Evolutionary conservation across 139 green algal genomes (phyloP), one percentile per base, ranked within the genome.

Genomic region (Picochlorum sp.): DNA sequence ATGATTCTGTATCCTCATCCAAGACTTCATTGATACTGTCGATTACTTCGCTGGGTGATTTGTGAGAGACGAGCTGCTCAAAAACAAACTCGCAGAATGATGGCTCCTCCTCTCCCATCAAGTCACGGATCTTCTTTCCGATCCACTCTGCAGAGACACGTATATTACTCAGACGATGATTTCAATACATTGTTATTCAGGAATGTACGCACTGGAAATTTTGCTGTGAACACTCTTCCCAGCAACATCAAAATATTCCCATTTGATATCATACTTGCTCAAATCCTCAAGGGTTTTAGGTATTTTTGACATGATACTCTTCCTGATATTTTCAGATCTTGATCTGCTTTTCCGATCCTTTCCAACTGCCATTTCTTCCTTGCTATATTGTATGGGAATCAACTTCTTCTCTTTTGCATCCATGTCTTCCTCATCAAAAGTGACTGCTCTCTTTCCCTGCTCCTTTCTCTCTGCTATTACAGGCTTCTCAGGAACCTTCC

Each of bases 211-310:
- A 54, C 64, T 63, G 8, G 46, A 56, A 26, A 82, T 56, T 58
- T 83, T 85, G 11, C 68, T 38, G 1, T 58, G 50, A 49, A 91
- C 69, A 3, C 61, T 51, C 1, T 54, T 13, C 2, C 63, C 63
- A 9, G 69, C 67, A 10, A 66, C 56, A 52, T 92, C 79, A 62
- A 88, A 90, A 8, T 76, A 34, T 6, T 67, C 63, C 90, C 90
- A 96, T 44, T 90, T 82, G 46, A 96, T 79, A 6, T 64, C 9
- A 38, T 83, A 87, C 6, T 54, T 66, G 65, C 88, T 90, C n/a
- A 96, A 70, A 18, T 63, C 85, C 0, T 86, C 77, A 45, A 74
- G 70, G 32, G 67, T 78, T 64, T 82, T 91, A 21, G 90, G 90
- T 16, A 97, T 84, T 28, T 57, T 62, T 58, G 85, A 78, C 72